Base-by-base conservation (phyloP, 1,284 basidiomycete genomes). In the Coniferiporia weirii region DNA sequence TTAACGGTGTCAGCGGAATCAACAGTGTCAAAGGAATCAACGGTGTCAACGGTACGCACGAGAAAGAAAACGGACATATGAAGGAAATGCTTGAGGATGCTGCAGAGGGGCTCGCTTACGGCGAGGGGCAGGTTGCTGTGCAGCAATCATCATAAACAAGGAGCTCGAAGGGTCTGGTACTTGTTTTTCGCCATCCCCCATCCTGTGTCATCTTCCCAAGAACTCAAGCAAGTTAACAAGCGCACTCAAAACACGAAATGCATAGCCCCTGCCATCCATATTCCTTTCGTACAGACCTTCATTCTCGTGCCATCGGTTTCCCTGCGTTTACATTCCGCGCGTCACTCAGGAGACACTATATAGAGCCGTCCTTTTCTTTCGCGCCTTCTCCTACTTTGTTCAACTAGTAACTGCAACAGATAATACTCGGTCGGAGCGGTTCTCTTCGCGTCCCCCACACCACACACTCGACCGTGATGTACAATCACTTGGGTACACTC, bases 121-220 rank as follows among this genome's bases (percentile, higher is more conserved):
- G 59, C 32, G 54, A 61, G 34, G 35, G 46, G 9, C 54, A 60
- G 27, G 40, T 56, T 12, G 59, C 54, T 47, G 54, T 60, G 13
- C 32, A 54, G 20, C 10, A 47, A 32, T 60, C 47, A 22, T 46
- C 40, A 10, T 47, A 20, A 27, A 35, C 52, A 27, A 27, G 27
- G 27, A 27, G 27, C 47, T 34, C 15, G 27, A 27, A 27, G 17
- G 43, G 27, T 54, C 35, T 19, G 22, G 44, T 36, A 13, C 40
- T 46, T 45, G 51, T n/a, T 19, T 46, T 48, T 15, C 43, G 8
- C 15, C 38, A 15, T 2, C 15, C 15, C 38, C 38, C 38, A 40
- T 9, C 15, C 15, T 15, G 9, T 40, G 8, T 2, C 15, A 40
- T 15, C 38, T 40, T 40, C 38, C 3, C 27, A 27, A 5, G 3